phyloP scores from a whole-genome alignment of 192 early-diverging fungal species.

The Spizellomyces punctatus region DNA sequence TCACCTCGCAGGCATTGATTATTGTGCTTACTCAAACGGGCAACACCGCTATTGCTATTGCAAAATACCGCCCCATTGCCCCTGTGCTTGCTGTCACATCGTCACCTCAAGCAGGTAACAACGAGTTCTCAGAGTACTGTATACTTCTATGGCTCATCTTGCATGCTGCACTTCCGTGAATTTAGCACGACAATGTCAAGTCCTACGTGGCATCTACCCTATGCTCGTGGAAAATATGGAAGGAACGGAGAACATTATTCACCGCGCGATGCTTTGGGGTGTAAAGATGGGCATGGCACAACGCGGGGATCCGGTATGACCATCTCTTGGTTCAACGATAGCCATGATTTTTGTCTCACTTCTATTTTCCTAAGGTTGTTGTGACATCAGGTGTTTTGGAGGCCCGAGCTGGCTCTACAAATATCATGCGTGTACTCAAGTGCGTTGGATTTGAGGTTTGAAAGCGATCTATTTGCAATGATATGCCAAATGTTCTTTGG shows the following conservation, averaged over 20 bases:
- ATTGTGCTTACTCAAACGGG: constrained; percentile 86
- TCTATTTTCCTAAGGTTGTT: constrained; percentile 31
- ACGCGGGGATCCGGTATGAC: constrained; percentile 45
- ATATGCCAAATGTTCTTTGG: no score
- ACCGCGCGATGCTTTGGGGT: constrained; percentile 59
- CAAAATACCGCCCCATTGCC: constrained; percentile 91
- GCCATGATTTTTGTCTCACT: background rate
- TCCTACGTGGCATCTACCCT: constrained; percentile 58
- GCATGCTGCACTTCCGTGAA: background rate
- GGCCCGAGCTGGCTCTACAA: constrained; percentile 44
- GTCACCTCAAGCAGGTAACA: constrained; percentile 49
- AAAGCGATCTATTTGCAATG: background rate
- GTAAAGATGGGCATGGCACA: constrained; percentile 63
- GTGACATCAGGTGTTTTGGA: constrained; percentile 54
- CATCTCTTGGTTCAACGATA: background rate
- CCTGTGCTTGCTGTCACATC: constrained; percentile 91
- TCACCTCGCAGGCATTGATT: constrained; percentile 63
- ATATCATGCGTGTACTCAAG: constrained; percentile 58
- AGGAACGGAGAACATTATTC: constrained; percentile 57
- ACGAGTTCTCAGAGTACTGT: background rate
- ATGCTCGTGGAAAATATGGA: constrained; percentile 52
- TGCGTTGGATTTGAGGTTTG: constrained; percentile 42
- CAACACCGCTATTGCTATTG: constrained; percentile 82
- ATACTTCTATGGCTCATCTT: background rate
- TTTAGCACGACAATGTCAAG: constrained; percentile 52